These are phyloP conservation scores for Gossypium schwendimanii DNA, from an alignment of 441 rosid genomes.

Conservation along the genomic window DNA sequence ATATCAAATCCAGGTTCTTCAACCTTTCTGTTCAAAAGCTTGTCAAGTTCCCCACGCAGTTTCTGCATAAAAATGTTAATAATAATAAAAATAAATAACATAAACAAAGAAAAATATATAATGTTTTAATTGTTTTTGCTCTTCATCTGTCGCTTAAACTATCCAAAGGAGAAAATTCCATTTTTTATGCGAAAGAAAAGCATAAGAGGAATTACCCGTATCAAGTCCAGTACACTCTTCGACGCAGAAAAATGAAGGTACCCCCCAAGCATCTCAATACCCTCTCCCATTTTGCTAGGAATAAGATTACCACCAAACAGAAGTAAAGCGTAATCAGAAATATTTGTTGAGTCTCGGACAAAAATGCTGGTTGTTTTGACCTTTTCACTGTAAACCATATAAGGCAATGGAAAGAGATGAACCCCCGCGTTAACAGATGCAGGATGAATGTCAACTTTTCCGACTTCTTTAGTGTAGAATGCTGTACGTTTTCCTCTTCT, in stretches of 20 bases:
- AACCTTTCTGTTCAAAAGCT: constrained; percentile 71
- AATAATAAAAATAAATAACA: neutral
- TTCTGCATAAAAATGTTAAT: constrained; percentile 38
- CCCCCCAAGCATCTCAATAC: constrained; percentile 93
- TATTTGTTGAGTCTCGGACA: constrained; percentile 80
- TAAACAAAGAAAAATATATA: neutral
- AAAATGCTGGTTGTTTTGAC: constrained; percentile 57
- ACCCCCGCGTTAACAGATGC: constrained; percentile 86
- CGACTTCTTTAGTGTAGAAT: constrained; percentile 88
- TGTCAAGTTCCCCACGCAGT: constrained; percentile 73
- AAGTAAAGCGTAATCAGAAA: constrained; percentile 86
- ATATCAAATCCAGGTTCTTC: constrained; percentile 80
- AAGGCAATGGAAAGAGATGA: constrained; percentile 70
- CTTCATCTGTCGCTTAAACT: neutral
- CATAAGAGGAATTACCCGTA: constrained; percentile 36
- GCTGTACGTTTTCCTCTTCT: constrained; percentile 87
- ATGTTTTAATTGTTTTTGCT: neutral
- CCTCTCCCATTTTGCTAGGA: constrained; percentile 66
- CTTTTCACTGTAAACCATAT: constrained; percentile 20
- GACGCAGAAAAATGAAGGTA: constrained; percentile 95
- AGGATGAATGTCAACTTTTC: constrained; percentile 90
- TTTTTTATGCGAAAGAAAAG: neutral
- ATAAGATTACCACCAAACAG: constrained; percentile 80
- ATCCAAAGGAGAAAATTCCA: neutral
- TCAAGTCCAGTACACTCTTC: constrained; percentile 64